Conservation (phyloP, 768 basidiomycete genomes). For the Clitopilus hobsonii region DNA sequence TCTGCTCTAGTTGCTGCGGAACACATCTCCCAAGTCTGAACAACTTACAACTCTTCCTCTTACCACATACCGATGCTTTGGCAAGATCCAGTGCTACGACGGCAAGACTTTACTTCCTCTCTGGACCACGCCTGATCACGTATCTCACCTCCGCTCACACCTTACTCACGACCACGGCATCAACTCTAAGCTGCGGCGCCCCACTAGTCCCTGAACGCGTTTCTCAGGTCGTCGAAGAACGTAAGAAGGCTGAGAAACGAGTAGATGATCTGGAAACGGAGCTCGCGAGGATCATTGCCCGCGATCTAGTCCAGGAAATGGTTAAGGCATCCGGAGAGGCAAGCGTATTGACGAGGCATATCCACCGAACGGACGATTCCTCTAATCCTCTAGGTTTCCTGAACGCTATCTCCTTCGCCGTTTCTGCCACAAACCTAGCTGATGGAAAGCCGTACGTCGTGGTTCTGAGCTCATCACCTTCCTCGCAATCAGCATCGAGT, state of each 20-base stretch:
- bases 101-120: conserved; percentile 74
- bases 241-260: conserved; percentile 63
- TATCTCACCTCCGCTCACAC: conserved; percentile 58
- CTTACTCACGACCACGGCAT: conserved; percentile 49
- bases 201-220: conserved; percentile 67
- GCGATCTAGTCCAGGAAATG: conserved; percentile 33
- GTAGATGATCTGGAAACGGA: conserved; percentile 66
- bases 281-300: conserved; percentile 47
- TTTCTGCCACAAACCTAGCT: conserved; percentile 16
- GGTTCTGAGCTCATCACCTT: conserved; percentile 59
- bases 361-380: conserved; percentile 61
- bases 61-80: conserved; percentile 65
- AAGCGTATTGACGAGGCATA: conserved; percentile 37
- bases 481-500: conserved; percentile 44
- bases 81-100: conserved; percentile 58
- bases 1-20: conserved; percentile 60
- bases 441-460: conserved; percentile 15
- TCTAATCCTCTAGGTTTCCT: conserved; percentile 55
- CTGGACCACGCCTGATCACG: conserved; percentile 71
- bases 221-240: conserved; percentile 59
- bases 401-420: conserved; percentile 48
- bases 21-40: conserved; percentile 80
- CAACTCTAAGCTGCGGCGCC: conserved; percentile 63
- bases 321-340: conserved; percentile 14
- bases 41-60: conserved; percentile 66